Evolutionary conservation across 2,329 filamentous ascomycete genomes (phyloP).

Genomic region (Hypoxylon sp.): DNA sequence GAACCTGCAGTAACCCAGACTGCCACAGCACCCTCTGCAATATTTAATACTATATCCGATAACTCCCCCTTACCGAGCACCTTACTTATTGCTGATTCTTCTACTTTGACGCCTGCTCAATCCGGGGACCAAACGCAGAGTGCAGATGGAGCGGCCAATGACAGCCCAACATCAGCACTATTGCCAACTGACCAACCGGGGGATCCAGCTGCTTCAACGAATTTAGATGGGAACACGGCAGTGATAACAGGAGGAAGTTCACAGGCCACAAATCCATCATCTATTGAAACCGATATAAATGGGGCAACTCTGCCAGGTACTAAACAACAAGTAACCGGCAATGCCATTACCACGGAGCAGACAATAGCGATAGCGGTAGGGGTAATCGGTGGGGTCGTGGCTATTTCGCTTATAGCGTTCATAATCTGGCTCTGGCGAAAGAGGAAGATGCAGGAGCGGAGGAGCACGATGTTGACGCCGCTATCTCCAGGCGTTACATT

Average conservation of each 20-base stretch:
- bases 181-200: constrained; percentile 17
- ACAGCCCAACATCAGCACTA: constrained; percentile 34
- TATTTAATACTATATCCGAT: constrained; percentile 17
- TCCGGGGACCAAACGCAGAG: constrained; percentile 29
- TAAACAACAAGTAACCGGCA: constrained; percentile 48
- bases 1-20: constrained; percentile 52
- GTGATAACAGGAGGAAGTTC: constrained; percentile 13
- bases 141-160: constrained; percentile 34
- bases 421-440: constrained; percentile 68
- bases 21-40: constrained; percentile 33
- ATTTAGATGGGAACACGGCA: constrained; percentile 16
- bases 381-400: constrained; percentile 65
- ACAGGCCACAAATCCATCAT: constrained; percentile 29
- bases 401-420: constrained; percentile 63
- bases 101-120: constrained; percentile 27
- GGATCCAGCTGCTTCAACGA: constrained; percentile 11
- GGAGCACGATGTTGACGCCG: constrained; percentile 66
- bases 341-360: constrained; percentile 52
- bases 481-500: constrained; percentile 57
- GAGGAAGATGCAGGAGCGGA: constrained; percentile 59
- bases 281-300: constrained; percentile 39
- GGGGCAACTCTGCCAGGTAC: constrained; percentile 40
- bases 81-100: constrained; percentile 6
- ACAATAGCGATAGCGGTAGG: constrained; percentile 66
- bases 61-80: constrained; percentile 4